Conservation (phyloP, 2,329 filamentous ascomycete genomes). For the Venturia effusa region DNA sequence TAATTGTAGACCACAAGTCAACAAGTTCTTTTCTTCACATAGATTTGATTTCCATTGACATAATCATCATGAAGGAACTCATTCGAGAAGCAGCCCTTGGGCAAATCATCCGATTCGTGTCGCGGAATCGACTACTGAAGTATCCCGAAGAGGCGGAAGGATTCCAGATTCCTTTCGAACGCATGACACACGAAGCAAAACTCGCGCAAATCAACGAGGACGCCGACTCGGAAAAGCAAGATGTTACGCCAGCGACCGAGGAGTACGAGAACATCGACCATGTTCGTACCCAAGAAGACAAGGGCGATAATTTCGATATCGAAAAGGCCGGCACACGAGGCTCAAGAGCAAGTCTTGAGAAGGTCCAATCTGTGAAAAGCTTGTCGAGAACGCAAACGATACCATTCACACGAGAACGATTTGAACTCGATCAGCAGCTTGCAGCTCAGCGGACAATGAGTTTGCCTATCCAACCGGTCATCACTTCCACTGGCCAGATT, state of each 20-base stretch:
- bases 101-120: slow-evolving; percentile 33
- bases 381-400: background rate
- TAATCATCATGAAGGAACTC: slow-evolving; percentile 21
- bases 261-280: background rate
- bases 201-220: slow-evolving; percentile 7
- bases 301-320: background rate
- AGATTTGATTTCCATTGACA: background rate
- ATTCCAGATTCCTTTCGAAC: slow-evolving; percentile 13
- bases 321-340: background rate
- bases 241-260: background rate
- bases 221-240: background rate
- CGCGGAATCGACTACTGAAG: slow-evolving; percentile 30
- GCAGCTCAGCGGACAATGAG: slow-evolving; percentile 35
- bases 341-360: background rate
- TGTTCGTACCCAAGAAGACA: background rate
- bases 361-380: background rate
- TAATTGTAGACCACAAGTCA: background rate
- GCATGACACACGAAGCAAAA: background rate
- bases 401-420: slow-evolving; percentile 22
- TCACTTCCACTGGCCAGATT: slow-evolving; percentile 40
- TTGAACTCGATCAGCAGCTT: slow-evolving; percentile 28
- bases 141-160: slow-evolving; percentile 32
- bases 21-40: background rate
- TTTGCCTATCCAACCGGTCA: slow-evolving; percentile 37
- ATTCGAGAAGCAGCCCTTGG: slow-evolving; percentile 37